Percentiles rank a stretch among this genome's conserved stretches.
These are phyloP conservation scores for Russula ochroleuca DNA, from an alignment of 768 basidiomycete species.

Conservation along the genomic window DNA sequence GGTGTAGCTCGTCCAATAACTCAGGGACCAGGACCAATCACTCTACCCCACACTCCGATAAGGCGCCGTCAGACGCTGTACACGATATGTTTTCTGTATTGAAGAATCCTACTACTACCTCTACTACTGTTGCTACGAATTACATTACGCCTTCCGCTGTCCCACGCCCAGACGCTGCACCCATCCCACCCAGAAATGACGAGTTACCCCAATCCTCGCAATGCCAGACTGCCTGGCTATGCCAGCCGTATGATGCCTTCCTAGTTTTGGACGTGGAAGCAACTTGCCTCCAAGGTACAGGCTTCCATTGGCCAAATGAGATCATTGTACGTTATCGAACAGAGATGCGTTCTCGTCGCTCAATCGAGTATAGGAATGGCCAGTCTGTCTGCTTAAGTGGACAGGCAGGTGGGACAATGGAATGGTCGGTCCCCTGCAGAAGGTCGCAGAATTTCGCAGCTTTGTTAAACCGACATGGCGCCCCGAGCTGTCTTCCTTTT, in stretches of 20 bases:
- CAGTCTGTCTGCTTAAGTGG: slow-evolving; percentile 87
- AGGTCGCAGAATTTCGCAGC: slow-evolving; percentile 78
- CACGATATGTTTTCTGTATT: slow-evolving; percentile 23
- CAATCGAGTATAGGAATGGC: slow-evolving; percentile 67
- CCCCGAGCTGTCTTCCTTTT: slow-evolving; percentile 77
- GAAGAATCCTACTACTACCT: slow-evolving; percentile 17
- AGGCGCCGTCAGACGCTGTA: background rate
- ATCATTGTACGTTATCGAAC: slow-evolving; percentile 67
- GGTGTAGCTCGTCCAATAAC: slow-evolving; percentile 19
- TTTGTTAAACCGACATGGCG: slow-evolving; percentile 88
- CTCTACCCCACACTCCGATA: background rate
- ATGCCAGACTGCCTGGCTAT: slow-evolving; percentile 25
- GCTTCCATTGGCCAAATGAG: slow-evolving; percentile 87
- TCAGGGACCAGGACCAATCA: background rate
- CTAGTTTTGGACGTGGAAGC: slow-evolving; percentile 89
- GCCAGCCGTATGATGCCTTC: slow-evolving; percentile 67
- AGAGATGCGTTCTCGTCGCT: background rate
- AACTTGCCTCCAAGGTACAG: slow-evolving; percentile 64
- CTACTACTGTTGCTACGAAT: slow-evolving; percentile 19
- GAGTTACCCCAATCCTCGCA: slow-evolving; percentile 12
- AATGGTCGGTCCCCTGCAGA: slow-evolving; percentile 53
- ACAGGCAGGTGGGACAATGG: slow-evolving; percentile 52
- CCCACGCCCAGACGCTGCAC: slow-evolving; percentile 5
- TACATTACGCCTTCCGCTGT: slow-evolving; percentile 5
- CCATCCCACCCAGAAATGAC: background rate